Conservation (phyloP, 1,284 basidiomycete genomes). For the Ganoderma boninense region DNA sequence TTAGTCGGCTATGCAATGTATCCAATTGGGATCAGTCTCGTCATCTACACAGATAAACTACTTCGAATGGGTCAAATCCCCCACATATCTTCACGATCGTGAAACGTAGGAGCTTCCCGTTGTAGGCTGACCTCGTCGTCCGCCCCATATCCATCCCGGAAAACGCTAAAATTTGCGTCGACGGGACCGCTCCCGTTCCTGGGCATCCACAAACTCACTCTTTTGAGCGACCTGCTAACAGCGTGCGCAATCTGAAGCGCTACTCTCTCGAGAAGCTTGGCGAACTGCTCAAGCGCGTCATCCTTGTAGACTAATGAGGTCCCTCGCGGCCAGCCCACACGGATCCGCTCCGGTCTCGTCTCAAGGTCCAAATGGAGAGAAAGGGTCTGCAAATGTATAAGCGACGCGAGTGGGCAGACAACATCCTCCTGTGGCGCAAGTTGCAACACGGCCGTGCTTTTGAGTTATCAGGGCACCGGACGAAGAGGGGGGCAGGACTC, state of each 20-base stretch:
- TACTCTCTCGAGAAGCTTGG: background rate
- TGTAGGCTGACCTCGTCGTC: too few species aligned
- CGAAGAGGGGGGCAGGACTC: background rate
- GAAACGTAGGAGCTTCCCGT: too few species aligned
- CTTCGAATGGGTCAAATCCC: too few species aligned
- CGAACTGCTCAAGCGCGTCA: background rate
- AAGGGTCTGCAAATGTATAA: background rate
- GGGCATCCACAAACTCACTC: background rate
- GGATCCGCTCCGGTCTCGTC: background rate
- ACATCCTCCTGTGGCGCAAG: background rate
- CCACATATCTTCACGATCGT: background rate
- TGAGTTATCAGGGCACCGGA: background rate
- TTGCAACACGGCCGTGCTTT: background rate
- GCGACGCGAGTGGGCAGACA: background rate
- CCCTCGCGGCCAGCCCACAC: background rate
- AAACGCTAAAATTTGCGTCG: too few species aligned
- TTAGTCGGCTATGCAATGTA: too few species aligned
- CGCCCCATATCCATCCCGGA: too few species aligned
- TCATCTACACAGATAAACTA: too few species aligned
- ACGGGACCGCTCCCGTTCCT: too few species aligned
- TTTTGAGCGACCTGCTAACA: background rate
- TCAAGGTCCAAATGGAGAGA: background rate
- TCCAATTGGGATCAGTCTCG: too few species aligned
- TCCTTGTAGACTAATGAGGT: background rate
- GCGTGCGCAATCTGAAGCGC: background rate